These are phyloP conservation scores for Sugiyamaella pinicola DNA, from an alignment of 1,139 yeast species.

Conservation along the genomic window DNA sequence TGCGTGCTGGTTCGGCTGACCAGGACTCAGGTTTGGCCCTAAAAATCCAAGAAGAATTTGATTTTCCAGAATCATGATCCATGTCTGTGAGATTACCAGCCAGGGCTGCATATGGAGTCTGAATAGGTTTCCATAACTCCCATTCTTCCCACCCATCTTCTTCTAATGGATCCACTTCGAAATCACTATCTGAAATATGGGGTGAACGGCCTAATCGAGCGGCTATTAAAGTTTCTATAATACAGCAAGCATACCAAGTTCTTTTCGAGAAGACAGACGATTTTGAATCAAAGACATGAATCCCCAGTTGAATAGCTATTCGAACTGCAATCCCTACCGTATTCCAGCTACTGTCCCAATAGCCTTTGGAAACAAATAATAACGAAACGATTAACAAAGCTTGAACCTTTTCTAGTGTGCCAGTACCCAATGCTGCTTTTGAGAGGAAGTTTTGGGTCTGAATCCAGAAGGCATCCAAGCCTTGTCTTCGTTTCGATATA, in stretches of 20 bases:
- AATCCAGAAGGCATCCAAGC: slow-evolving; percentile 6
- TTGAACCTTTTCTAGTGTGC: slow-evolving; percentile 25
- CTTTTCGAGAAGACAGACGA: slow-evolving; percentile 22
- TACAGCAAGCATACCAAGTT: slow-evolving; percentile 31
- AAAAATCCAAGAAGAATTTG: slow-evolving; percentile 5
- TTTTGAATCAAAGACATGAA: slow-evolving; percentile 16
- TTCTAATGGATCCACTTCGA: slow-evolving; percentile 22
- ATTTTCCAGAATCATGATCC: slow-evolving; percentile 2
- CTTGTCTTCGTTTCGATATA: neutral
- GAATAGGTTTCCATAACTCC: slow-evolving; percentile 26
- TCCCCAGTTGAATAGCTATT: slow-evolving; percentile 24
- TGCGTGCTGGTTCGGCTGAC: slow-evolving; percentile 24
- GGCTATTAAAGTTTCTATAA: slow-evolving; percentile 29
- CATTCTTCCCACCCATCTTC: slow-evolving; percentile 30
- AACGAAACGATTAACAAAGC: slow-evolving; percentile 24
- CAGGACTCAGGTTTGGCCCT: slow-evolving; percentile 16
- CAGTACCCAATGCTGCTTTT: slow-evolving; percentile 7
- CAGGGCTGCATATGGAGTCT: slow-evolving; percentile 6
- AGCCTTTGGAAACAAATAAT: slow-evolving; percentile 22
- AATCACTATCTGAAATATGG: slow-evolving; percentile 24
- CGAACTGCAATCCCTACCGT: slow-evolving; percentile 27
- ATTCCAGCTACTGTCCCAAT: slow-evolving; percentile 28
- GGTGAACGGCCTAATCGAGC: slow-evolving; percentile 29
- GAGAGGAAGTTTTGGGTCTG: slow-evolving; percentile 10
- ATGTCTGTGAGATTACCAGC: slow-evolving; percentile 8